Base-by-base conservation (phyloP, 148 eudicot species). In the Polygonum maritimum region DNA sequence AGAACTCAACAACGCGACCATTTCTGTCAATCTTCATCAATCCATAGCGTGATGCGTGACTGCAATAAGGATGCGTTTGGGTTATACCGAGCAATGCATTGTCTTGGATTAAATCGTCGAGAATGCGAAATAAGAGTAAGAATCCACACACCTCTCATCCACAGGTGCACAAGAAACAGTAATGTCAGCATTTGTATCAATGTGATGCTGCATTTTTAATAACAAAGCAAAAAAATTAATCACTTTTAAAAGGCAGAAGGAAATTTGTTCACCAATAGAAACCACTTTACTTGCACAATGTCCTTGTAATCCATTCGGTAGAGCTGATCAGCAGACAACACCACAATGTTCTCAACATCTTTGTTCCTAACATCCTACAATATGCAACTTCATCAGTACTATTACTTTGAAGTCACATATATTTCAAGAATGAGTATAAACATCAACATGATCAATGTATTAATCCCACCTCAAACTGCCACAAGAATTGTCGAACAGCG, bases 261-360 rank as follows among this genome's bases (percentile, higher is more conserved):
- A 1, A 75, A 41, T 13, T 39, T 33, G 2, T 5, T 11, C 39
- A 41, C 7, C 35, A 10, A 35, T 0, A 14, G 7, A 16, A 5
- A 73, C 18, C 19, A 3, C 74, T 41, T 47, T 79, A 92, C 98
- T 97, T 94, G 97, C 75, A 94, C 83, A 44, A 94, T 82, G 71
- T 94, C 89, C 90, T 89, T 91, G 69, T 93, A 93, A 78, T 93
- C 89, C 98, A 93, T 93, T 51, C 91, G 88, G 76, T 93, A 93
- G 18, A 93, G 90, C 80, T 93, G 98, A 85, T 93, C 98, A 33
- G 96, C 98, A 0, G 92, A 91, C 76, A 93, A 83, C 81, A 93
- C 91, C 71, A 93, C 78, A 71, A 93, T 80, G 76, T 93, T 84
- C 67, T 93, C 96, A 38, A 93, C 79, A 39, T 93, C 82, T 79